phyloP scores from a whole-genome alignment of 768 basidiomycete genomes.

The Mycena albidolilacea region DNA sequence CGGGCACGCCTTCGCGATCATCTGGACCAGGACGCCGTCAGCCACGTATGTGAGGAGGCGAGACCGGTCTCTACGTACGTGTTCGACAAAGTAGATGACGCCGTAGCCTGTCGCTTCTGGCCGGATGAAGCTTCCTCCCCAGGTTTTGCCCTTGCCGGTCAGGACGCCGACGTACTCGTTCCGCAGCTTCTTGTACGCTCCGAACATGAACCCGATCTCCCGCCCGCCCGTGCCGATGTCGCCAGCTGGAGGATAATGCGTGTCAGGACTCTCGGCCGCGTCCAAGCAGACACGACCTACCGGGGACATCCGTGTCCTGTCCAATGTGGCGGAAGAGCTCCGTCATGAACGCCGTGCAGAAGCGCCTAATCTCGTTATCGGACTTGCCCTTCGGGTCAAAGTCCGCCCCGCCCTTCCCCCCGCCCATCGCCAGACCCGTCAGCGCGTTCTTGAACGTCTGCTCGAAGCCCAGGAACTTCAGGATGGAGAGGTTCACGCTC shows the following conservation, averaged over 20 bases:
- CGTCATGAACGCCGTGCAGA: constrained; percentile 80
- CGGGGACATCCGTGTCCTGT: constrained; percentile 81
- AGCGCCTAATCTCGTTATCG: constrained; percentile 80
- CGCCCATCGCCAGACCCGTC: constrained; percentile 83
- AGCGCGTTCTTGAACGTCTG: constrained; percentile 88
- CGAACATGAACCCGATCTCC: constrained; percentile 84
- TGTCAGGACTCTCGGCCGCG: constrained; percentile 10
- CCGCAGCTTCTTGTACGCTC: constrained; percentile 81
- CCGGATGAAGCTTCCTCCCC: constrained; percentile 82
- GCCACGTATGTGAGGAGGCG: neutral
- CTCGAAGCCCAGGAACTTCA: constrained; percentile 89
- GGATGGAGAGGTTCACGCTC: constrained; percentile 84
- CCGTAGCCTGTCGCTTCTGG: constrained; percentile 84
- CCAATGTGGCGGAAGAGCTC: constrained; percentile 84
- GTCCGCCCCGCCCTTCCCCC: constrained; percentile 85
- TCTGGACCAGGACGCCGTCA: constrained; percentile 47
- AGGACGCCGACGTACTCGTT: constrained; percentile 82
- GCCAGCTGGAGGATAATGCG: constrained; percentile 55
- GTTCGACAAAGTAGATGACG: constrained; percentile 82
- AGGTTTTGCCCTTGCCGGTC: constrained; percentile 78
- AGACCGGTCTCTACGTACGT: constrained; percentile 59
- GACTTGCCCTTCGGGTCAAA: constrained; percentile 89
- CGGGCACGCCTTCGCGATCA: constrained; percentile 71
- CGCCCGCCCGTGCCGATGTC: constrained; percentile 84
- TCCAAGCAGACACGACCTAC: constrained; percentile 42